Evolutionary conservation across 306 rosid genomes (phyloP).

Genomic region (Geum urbanum): DNA sequence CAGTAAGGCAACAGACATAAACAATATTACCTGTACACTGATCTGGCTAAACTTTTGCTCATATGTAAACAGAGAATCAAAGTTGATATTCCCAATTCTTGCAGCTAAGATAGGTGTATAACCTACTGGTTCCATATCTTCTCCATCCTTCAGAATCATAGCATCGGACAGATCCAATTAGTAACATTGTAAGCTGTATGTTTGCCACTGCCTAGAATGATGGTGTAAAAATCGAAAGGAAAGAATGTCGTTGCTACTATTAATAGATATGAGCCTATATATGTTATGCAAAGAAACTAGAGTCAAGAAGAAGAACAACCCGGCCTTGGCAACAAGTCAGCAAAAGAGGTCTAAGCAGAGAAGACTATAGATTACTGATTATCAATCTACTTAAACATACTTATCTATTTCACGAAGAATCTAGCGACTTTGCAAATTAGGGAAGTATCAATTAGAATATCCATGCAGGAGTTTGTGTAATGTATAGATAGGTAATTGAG

Average conservation of each 20-base stretch:
- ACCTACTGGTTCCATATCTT: constrained; percentile 42
- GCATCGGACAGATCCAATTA: constrained; percentile 12
- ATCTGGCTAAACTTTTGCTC: constrained; percentile 59
- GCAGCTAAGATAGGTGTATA: constrained; percentile 56
- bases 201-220: background rate
- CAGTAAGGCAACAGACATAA: constrained; percentile 17
- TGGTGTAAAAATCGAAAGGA: constrained; percentile 13
- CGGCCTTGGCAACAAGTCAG: constrained; percentile 15
- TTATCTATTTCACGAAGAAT: background rate
- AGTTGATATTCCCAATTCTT: constrained; percentile 54
- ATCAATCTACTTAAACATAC: constrained; percentile 6
- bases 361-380: background rate
- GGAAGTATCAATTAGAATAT: background rate
- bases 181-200: constrained; percentile 22
- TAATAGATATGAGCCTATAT: constrained; percentile 11
- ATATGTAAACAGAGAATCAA: constrained; percentile 54
- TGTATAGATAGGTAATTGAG: constrained; percentile 16
- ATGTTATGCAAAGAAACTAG: background rate
- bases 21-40: constrained; percentile 55
- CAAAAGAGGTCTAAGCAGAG: background rate
- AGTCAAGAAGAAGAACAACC: constrained; percentile 1
- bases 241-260: constrained; percentile 10
- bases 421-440: background rate
- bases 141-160: constrained; percentile 54
- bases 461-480: constrained; percentile 1